These are phyloP conservation scores for Cymbomonas tetramitiformis DNA, from an alignment of 139 green algal genomes.

Conservation along the genomic window DNA sequence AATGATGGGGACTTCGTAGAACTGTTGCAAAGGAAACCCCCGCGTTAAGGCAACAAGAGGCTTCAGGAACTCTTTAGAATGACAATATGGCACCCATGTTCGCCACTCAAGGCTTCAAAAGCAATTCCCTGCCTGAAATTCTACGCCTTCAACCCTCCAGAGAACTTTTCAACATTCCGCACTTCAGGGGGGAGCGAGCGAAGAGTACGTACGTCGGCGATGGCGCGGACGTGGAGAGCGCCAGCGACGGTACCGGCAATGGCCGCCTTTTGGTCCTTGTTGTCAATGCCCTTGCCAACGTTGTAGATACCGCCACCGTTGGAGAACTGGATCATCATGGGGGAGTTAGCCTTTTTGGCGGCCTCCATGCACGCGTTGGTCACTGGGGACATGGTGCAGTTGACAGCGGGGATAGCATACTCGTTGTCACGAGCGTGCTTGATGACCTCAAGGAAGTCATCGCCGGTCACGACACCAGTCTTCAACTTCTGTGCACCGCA, in stretches of 20 bases:
- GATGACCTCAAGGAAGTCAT: conserved; percentile 16
- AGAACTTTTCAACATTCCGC: no score
- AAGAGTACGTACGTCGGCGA: no score
- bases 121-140: no score
- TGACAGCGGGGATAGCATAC: conserved; percentile 27
- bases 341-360: conserved; percentile 24
- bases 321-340: conserved; percentile 30
- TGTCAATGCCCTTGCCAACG: conserved; percentile 14
- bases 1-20: conserved; percentile 28
- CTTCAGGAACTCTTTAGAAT: no score
- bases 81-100: no score
- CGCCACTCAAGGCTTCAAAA: no score
- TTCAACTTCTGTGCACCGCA: conserved; percentile 12
- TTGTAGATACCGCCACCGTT: conserved; percentile 23
- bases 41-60: no score
- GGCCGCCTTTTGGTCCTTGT: conserved; percentile 16
- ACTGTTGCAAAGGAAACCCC: no score
- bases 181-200: no score
- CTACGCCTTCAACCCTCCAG: no score
- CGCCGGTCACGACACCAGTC: conserved; percentile 18
- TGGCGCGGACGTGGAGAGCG: conserved; percentile 10
- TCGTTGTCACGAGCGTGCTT: conserved; percentile 17
- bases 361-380: conserved; percentile 24
- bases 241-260: conserved; percentile 13
- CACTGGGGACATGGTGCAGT: conserved; percentile 23